Conservation (phyloP, 495 filamentous ascomycete genomes). For the Tetracladium setigerum region DNA sequence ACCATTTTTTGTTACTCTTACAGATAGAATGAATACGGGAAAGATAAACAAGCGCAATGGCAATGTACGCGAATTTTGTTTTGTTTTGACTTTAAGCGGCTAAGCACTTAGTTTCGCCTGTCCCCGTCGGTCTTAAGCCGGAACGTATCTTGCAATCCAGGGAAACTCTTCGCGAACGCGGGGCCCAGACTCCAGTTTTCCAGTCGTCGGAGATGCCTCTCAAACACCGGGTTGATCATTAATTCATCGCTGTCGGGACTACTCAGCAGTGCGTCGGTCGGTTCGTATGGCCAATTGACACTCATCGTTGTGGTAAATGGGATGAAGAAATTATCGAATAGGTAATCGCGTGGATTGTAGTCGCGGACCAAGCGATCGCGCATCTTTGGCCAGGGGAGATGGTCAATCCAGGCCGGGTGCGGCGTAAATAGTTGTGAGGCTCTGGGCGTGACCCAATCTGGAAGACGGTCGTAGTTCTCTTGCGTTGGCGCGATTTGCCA, state of each 20-base stretch:
- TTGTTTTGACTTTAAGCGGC: too few species aligned
- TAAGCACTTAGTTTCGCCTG: not conserved
- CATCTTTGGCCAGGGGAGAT: slow-evolving; percentile 68
- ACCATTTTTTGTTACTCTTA: too few species aligned
- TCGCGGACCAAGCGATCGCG: slow-evolving; percentile 50
- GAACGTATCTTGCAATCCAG: slow-evolving; percentile 48
- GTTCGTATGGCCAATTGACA: slow-evolving; percentile 74
- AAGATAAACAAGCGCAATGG: too few species aligned
- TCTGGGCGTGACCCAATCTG: slow-evolving; percentile 56
- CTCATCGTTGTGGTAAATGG: slow-evolving; percentile 65
- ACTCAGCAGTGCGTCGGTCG: slow-evolving; percentile 49
- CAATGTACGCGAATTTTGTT: too few species aligned
- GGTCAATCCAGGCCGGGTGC: slow-evolving; percentile 74
- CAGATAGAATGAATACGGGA: too few species aligned
- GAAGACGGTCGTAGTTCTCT: slow-evolving; percentile 66
- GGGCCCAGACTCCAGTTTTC: slow-evolving; percentile 74
- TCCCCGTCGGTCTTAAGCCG: slow-evolving; percentile 17
- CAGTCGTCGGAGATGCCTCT: slow-evolving; percentile 58
- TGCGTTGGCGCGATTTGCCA: slow-evolving; percentile 70
- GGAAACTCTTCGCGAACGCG: slow-evolving; percentile 56
- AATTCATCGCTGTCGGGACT: slow-evolving; percentile 50
- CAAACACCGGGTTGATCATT: slow-evolving; percentile 73
- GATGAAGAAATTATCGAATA: slow-evolving; percentile 73
- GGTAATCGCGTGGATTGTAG: slow-evolving; percentile 34
- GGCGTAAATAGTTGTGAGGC: slow-evolving; percentile 50